Base-by-base conservation (phyloP, 31 red algal genomes). In the Asparagopsis taxiformis region DNA sequence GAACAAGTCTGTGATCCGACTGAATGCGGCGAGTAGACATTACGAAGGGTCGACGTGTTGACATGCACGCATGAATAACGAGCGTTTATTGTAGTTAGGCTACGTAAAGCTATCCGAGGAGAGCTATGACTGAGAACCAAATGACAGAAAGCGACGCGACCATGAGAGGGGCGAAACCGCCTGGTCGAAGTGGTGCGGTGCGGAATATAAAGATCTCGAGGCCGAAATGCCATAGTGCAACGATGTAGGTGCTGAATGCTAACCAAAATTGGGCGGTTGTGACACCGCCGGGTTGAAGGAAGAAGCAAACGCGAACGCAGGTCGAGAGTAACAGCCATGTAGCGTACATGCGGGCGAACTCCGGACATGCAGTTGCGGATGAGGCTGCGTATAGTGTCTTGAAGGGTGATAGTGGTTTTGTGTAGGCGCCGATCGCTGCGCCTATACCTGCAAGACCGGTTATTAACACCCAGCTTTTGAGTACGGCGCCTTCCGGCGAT, bases 11-110 rank as follows among this genome's bases (percentile, higher is more conserved):
- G 89, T 57, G 73, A 72, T 56, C 89, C 89, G 26, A 65, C 74
- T 51, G 89, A 79, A 25, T 93, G 89, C 60, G 89, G 89, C 10
- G 89, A 93, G 68, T 93, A 93, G 67, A n/a, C n/a, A n/a, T n/a
- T n/a, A n/a, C n/a, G n/a, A n/a, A n/a, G n/a, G n/a, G n/a, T n/a
- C n/a, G n/a, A n/a, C n/a, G n/a, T n/a, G n/a, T n/a, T n/a, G n/a
- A n/a, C n/a, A n/a, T n/a, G n/a, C n/a, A n/a, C n/a, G n/a, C n/a
- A n/a, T n/a, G n/a, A n/a, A n/a, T n/a, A n/a, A n/a, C n/a, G n/a
- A n/a, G n/a, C n/a, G n/a, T n/a, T n/a, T n/a, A n/a, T n/a, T n/a
- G n/a, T n/a, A n/a, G n/a, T n/a, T n/a, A n/a, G n/a, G n/a, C n/a
- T n/a, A n/a, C n/a, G n/a, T n/a, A n/a, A n/a, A n/a, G n/a, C n/a